Base-by-base conservation (phyloP, 1,284 basidiomycete species). In the Irpex sp. region DNA sequence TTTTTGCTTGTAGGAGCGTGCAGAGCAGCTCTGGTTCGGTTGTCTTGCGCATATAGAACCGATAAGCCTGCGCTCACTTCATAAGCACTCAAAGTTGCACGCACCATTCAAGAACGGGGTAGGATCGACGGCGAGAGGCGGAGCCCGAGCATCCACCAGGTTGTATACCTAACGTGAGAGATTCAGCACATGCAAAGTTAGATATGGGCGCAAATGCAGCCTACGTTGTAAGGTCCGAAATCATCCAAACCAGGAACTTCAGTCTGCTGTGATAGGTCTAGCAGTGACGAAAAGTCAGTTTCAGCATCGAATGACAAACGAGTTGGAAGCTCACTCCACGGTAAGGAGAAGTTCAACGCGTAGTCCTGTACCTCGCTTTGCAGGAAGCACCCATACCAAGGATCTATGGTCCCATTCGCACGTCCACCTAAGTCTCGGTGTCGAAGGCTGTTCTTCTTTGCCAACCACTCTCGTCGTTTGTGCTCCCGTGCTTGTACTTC, bases 351-450 rank as follows among this genome's bases (percentile, higher is more conserved):
- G 57, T 74, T 75, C 19, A 70, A 57, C 5, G 73, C 74, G 68
- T 74, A 75, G 54, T 74, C 74, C 8, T 69, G 56, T 58, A 73
- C 58, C 66, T 74, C 70, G 57, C 71, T 69, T 39, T 65, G 68
- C 5, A 73, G 55, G 56, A 68, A 66, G 55, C 74, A 75, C 8
- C 66, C 68, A 62, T 75, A 75, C 46, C 60, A 73, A 19, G 74
- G 63, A 54, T 74, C 73, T 35, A 74, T 67, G 8, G 67, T 69
- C 35, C 70, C 67, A 47, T 67, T 66, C 19, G 69, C 50, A 46
- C 67, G 53, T 31, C 61, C 59, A 15, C 57, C 60, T 19, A 72
- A 51, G 57, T 70, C 68, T 21, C 67, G 66, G 60, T 68, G 67
- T 62, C 61, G 47, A 11, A 54, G 9, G n/a, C 53, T 54, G 53